Conservation (phyloP, 192 early-diverging fungal species). For the Entomortierella beljakovae region DNA sequence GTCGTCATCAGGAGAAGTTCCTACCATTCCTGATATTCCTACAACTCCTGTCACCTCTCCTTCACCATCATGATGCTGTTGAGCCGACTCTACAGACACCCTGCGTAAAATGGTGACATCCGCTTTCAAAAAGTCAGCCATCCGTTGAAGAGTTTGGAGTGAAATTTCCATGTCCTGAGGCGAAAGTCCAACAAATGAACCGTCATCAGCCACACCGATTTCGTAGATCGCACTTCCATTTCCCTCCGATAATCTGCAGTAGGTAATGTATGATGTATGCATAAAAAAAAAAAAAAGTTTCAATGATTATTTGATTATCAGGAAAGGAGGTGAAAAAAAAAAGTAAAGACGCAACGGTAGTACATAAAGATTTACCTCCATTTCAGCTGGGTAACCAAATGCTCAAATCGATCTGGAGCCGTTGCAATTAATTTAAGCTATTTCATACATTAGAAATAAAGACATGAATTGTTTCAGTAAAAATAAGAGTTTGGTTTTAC, state of each 20-base stretch:
- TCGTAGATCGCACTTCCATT: constrained; percentile 90
- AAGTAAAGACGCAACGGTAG: too few species aligned
- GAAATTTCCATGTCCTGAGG: constrained; percentile 69
- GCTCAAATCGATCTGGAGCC: constrained; percentile 76
- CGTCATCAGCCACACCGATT: constrained; percentile 89
- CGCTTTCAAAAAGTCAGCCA: constrained; percentile 72
- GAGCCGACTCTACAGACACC: constrained; percentile 49
- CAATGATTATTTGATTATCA: too few species aligned
- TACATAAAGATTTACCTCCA: constrained; percentile 72
- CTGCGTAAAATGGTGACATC: constrained; percentile 74
- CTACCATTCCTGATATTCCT: too few species aligned
- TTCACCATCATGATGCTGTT: not conserved
- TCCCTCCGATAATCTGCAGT: constrained; percentile 79
- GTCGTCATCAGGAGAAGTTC: constrained; percentile 47
- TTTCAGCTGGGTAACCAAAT: constrained; percentile 92
- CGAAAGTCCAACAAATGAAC: constrained; percentile 78
- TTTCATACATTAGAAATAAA: not conserved
- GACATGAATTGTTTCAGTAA: not conserved
- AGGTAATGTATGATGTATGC: not conserved
- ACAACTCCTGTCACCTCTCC: not conserved
- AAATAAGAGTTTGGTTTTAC: too few species aligned
- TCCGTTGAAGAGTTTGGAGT: constrained; percentile 69
- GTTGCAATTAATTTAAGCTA: constrained; percentile 81
- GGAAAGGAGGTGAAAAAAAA: too few species aligned
- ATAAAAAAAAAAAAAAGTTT: too few species aligned